These are phyloP conservation scores for Cryptococcus hybrid DNA, from an alignment of 1,284 basidiomycete species.

Conservation along the genomic window DNA sequence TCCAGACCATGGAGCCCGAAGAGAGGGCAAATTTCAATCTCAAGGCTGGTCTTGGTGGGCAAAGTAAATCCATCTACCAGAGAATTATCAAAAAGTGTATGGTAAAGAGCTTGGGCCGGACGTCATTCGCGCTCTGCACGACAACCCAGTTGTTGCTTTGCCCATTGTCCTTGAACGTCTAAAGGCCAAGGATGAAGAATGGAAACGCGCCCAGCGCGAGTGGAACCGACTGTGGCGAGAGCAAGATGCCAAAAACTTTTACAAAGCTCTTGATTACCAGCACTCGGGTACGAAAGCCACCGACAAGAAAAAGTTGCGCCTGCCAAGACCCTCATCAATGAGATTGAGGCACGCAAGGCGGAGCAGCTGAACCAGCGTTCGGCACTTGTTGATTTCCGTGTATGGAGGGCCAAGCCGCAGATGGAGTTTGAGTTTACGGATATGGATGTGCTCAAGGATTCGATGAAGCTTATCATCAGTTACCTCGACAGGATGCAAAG, in stretches of 20 bases:
- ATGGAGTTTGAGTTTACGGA: constrained; percentile 79
- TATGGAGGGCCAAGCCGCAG: constrained; percentile 57
- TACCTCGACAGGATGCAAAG: constrained; percentile 79
- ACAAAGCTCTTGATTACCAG: constrained; percentile 95
- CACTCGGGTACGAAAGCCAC: constrained; percentile 91
- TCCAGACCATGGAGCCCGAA: constrained; percentile 85
- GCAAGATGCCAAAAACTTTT: constrained; percentile 95
- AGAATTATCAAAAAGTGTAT: constrained; percentile 92
- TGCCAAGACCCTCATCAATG: constrained; percentile 80
- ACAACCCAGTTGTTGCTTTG: constrained; percentile 84
- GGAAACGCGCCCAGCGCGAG: constrained; percentile 90
- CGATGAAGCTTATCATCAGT: constrained; percentile 82
- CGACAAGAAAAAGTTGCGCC: constrained; percentile 97
- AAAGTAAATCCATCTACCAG: constrained; percentile 86
- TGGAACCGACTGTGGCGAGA: constrained; percentile 98
- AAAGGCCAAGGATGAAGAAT: constrained; percentile 96
- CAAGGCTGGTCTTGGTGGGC: constrained; percentile 83
- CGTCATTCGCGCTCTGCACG: constrained; percentile 87
- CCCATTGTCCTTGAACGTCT: constrained; percentile 89
- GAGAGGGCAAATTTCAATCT: constrained; percentile 82
- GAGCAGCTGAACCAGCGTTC: constrained; percentile 73
- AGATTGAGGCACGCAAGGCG: constrained; percentile 77
- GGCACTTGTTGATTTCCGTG: constrained; percentile 61
- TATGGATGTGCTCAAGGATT: constrained; percentile 77
- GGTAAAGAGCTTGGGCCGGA: constrained; percentile 74